Percentiles rank a stretch among this genome's conserved stretches.
Conservation (phyloP, 2,329 filamentous ascomycete genomes). For the Emericellopsis cladophorae region DNA sequence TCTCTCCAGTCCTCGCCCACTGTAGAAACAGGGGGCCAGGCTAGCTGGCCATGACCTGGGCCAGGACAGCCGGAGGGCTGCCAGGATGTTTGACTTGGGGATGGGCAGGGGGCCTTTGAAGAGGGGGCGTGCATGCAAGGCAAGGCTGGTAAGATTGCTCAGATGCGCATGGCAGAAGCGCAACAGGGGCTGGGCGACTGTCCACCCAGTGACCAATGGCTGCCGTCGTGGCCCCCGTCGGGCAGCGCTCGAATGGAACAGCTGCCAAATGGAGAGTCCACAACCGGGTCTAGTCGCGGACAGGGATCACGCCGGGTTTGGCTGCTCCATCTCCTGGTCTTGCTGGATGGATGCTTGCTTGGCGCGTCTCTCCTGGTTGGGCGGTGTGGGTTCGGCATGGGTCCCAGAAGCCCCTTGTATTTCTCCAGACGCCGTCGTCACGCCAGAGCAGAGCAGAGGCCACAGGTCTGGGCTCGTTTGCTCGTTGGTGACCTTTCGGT, state of each 20-base stretch:
- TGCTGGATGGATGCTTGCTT: neutral
- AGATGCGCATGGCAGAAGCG: slow-evolving; percentile 36
- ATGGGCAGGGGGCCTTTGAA: neutral
- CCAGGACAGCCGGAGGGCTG: neutral
- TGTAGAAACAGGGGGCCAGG: neutral
- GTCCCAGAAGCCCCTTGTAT: slow-evolving; percentile 4
- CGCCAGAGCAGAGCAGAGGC: too few species aligned
- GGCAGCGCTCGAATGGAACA: slow-evolving; percentile 18
- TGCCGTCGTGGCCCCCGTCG: slow-evolving; percentile 18
- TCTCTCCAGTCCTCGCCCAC: neutral
- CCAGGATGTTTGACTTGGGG: neutral
- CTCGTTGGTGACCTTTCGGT: too few species aligned
- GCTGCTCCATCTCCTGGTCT: slow-evolving; percentile 12
- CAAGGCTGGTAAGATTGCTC: slow-evolving; percentile 11
- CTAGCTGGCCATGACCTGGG: neutral
- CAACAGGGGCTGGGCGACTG: slow-evolving; percentile 33
- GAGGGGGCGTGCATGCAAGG: neutral
- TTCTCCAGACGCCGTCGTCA: slow-evolving; percentile 1
- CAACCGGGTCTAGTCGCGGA: slow-evolving; percentile 31
- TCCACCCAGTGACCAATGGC: slow-evolving; percentile 41
- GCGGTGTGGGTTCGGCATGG: slow-evolving; percentile 5
- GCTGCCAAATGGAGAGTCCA: slow-evolving; percentile 36
- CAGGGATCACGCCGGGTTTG: slow-evolving; percentile 21
- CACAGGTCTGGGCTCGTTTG: too few species aligned
- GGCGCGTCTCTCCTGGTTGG: neutral